Conservation (phyloP, 495 filamentous ascomycete genomes). For the Penicillium pulvis region DNA sequence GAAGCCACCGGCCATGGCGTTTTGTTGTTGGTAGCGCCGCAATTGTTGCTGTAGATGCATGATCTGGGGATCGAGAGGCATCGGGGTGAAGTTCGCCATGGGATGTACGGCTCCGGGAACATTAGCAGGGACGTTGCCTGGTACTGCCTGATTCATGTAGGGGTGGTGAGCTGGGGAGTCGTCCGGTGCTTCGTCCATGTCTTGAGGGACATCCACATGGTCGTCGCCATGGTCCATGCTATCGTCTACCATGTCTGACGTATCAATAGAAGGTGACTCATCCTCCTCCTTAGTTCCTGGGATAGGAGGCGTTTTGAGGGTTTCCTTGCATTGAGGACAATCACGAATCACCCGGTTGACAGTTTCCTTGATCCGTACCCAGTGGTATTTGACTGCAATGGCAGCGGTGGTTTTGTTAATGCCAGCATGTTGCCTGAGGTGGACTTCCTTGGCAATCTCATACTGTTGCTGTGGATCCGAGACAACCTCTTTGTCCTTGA, state of each 20-base stretch:
- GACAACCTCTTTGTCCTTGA: conserved; percentile 97
- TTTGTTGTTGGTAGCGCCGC: conserved; percentile 33
- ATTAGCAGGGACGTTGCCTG: conserved; percentile 24
- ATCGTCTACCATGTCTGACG: conserved; percentile 21
- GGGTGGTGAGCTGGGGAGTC: conserved; percentile 36
- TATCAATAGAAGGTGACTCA: conserved; percentile 24
- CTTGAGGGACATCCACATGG: conserved; percentile 25
- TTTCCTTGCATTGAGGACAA: conserved; percentile 87
- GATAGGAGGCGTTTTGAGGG: conserved; percentile 56
- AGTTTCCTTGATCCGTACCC: conserved; percentile 99
- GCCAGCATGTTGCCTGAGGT: conserved; percentile 79
- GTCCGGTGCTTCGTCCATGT: conserved; percentile 38
- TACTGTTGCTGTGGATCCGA: conserved; percentile 90
- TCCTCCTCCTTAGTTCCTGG: conserved; percentile 35
- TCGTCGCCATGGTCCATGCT: conserved; percentile 21
- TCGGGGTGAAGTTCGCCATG: conserved; percentile 41
- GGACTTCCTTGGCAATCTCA: conserved; percentile 78
- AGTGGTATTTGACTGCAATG: conserved; percentile 93
- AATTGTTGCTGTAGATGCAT: conserved; percentile 46
- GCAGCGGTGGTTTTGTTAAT: conserved; percentile 98
- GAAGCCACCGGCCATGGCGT: conserved; percentile 36
- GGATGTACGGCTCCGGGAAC: conserved; percentile 37
- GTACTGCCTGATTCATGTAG: conserved; percentile 32
- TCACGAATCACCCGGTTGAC: conserved; percentile 92
- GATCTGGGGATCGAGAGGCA: conserved; percentile 50